These are phyloP conservation scores for Eucalyptus cloeziana DNA, from an alignment of 345 rosid genomes.

Conservation along the genomic window DNA sequence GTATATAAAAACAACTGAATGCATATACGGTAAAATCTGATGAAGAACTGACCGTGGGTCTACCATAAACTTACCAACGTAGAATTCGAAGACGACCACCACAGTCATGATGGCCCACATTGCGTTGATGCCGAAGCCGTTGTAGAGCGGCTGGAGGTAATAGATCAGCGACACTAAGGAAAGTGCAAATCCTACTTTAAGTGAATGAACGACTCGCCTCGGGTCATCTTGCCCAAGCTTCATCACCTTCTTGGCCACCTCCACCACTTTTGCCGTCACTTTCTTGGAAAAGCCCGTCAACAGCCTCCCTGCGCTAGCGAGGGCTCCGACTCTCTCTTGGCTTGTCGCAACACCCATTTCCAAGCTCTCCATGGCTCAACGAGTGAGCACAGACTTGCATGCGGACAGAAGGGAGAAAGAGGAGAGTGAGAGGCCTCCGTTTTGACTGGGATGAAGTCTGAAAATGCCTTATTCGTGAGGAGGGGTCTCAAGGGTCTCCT, in stretches of 20 bases:
- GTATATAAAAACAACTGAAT: background rate
- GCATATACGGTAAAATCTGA: background rate
- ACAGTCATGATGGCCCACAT: constrained; percentile 90
- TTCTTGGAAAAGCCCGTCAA: background rate
- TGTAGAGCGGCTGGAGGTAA: constrained; percentile 46
- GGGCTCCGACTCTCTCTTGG: background rate
- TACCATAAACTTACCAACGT: constrained; percentile 36
- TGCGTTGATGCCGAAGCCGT: constrained; percentile 49
- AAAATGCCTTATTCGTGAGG: background rate
- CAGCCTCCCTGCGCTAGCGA: background rate
- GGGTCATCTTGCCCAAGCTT: constrained; percentile 63
- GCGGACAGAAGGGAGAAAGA: background rate
- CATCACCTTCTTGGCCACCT: background rate
- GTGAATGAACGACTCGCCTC: constrained; percentile 55
- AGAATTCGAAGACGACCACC: constrained; percentile 69
- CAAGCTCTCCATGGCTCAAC: background rate
- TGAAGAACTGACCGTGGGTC: background rate
- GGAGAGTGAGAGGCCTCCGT: background rate
- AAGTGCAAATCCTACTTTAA: constrained; percentile 64
- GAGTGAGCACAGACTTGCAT: background rate
- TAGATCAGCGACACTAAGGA: constrained; percentile 49
- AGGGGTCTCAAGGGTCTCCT: background rate
- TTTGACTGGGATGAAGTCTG: background rate
- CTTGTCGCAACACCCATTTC: background rate
- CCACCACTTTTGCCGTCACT: background rate